Base-by-base conservation (phyloP, 192 early-diverging fungal species). In the Coemansia asiatica region DNA sequence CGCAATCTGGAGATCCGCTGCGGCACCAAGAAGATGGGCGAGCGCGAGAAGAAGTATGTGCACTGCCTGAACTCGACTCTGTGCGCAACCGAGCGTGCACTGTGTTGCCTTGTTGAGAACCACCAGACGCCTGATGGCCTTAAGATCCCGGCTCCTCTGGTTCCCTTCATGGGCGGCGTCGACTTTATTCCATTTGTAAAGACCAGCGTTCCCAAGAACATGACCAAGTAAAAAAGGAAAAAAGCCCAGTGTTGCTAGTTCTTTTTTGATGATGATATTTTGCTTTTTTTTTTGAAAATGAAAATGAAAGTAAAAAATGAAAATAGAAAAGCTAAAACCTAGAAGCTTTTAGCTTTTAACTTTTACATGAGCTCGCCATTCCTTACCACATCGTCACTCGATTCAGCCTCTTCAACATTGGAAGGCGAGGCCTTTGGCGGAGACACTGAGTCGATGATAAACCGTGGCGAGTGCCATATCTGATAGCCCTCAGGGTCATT, bases 41-140 rank as follows among this genome's bases (percentile, higher is more conserved):
- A 97, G 64, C 85, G 88, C 53, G 90, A 90, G 64, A 98, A 97
- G 86, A 92, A 90, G 68, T 99, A 95, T 66, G 97, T 94, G 27
- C 97, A 99, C 79, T 92, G 91, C 77, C 88, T 99, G 56, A 99
- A 99, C 88, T 92, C 94, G 57, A 99, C 97, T 2, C 84, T 99
- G 55, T 94, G 91, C 56, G 97, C 97, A 48, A 97, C 95, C 36
- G 94, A 95, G 67, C 90, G 97, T 29, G 90, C 97, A 22, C 78
- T 99, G 58, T 99, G 96, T 75, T 92, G 93, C 77, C 76, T 99
- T 46, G 72, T 98, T 58, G 97, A 99, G 83, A 97, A 95, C 84
- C 95, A 89, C 80, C 97, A 99, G 80, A 98, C 95, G 9, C 79
- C 87, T 61, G 86, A 90, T 35, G 97, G 97, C 63, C 85, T 99